Percentiles rank a stretch among this genome's conserved stretches.
phyloP scores from a whole-genome alignment of 2,329 filamentous ascomycete species.

The Ophiostoma australiae region DNA sequence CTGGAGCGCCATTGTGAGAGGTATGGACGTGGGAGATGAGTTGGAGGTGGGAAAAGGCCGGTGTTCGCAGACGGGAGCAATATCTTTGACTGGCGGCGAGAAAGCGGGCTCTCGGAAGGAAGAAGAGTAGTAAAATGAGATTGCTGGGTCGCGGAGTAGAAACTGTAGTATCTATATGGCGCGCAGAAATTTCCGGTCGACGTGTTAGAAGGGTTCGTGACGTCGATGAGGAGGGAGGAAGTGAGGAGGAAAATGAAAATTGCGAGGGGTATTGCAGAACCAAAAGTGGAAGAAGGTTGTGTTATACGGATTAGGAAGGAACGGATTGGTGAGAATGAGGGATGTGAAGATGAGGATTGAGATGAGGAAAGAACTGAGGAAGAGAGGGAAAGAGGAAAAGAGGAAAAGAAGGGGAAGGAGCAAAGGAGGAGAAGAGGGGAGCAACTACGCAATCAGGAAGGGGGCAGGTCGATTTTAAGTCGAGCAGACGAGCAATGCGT shows the following conservation, averaged over 20 bases:
- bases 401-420: not conserved
- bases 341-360: not conserved
- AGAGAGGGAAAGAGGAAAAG: not conserved
- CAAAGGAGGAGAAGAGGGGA: constrained; percentile 7
- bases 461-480: not conserved
- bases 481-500: constrained; percentile 2
- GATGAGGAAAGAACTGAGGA: not conserved
- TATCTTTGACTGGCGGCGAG: constrained; percentile 41
- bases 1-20: constrained; percentile 56
- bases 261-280: not conserved
- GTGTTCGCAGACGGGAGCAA: constrained; percentile 49
- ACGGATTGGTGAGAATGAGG: not conserved
- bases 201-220: constrained; percentile 20
- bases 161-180: constrained; percentile 39
- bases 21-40: constrained; percentile 49
- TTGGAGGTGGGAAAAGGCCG: constrained; percentile 52
- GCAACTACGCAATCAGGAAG: constrained; percentile 6
- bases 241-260: not conserved
- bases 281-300: constrained; percentile 13
- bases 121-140: constrained; percentile 38
- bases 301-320: constrained; percentile 12
- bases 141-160: constrained; percentile 47
- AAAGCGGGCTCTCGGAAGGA: constrained; percentile 36
- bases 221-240: constrained; percentile 13
- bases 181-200: not conserved